phyloP scores from a whole-genome alignment of 768 basidiomycete genomes.

The Chalciporus chontae region DNA sequence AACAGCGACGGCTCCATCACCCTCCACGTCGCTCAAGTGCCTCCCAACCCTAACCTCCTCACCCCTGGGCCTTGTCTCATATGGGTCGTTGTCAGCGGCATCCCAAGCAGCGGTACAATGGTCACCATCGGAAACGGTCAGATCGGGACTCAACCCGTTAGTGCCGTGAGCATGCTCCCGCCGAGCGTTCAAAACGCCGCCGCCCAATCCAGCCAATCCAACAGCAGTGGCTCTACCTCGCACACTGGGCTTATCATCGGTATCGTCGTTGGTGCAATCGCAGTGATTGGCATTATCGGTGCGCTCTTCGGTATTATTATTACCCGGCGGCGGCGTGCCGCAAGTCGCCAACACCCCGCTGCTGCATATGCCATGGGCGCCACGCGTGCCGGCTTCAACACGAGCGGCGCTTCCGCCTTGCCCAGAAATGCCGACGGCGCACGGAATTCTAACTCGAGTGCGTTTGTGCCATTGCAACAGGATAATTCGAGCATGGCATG shows the following conservation, averaged over 20 bases:
- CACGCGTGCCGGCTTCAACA: conserved; percentile 26
- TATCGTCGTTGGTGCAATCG: conserved; percentile 30
- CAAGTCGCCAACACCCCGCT: conserved; percentile 29
- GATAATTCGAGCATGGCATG: conserved; percentile 55
- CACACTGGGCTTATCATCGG: conserved; percentile 27
- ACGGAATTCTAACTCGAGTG: conserved; percentile 60
- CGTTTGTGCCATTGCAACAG: conserved; percentile 70
- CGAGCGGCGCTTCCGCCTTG: conserved; percentile 19
- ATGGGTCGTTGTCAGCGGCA: conserved; percentile 79
- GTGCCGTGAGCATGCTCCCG: conserved; percentile 18
- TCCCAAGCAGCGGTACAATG: conserved; percentile 76
- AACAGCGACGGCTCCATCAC: conserved; percentile 71
- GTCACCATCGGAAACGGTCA: conserved; percentile 79
- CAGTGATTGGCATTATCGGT: conserved; percentile 28
- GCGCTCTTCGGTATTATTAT: conserved; percentile 43
- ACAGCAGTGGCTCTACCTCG: conserved; percentile 20
- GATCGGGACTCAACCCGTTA: conserved; percentile 63
- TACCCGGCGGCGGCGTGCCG: conserved; percentile 48
- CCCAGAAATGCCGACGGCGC: conserved; percentile 19
- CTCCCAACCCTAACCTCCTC: conserved; percentile 83
- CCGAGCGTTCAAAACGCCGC: conserved; percentile 40
- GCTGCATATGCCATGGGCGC: conserved; percentile 39
- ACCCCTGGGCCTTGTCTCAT: conserved; percentile 87
- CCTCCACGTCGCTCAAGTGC: conserved; percentile 78
- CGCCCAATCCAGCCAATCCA: conserved; percentile 23